Evolutionary conservation across 495 filamentous ascomycete genomes (phyloP), one percentile per base, ranked within the genome.

Genomic region (Talaromyces adpressus): DNA sequence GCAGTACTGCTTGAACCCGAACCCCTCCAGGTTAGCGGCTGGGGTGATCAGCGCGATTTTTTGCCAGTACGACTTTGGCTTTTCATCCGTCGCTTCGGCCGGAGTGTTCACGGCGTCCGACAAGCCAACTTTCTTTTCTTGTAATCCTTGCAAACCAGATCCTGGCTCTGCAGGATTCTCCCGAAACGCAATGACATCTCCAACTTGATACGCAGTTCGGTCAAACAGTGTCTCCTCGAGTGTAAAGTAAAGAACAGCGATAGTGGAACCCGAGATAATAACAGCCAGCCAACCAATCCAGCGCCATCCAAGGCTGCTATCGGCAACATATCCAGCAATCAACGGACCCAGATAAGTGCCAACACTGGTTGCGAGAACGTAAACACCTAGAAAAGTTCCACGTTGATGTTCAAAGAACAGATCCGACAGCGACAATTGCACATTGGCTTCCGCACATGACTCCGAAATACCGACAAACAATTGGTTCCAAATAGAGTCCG

Each of bases 261-360:
- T 3, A 9, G 68, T 53, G 6, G 56, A 62, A 11, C 66, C 71
- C 0, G 65, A 68, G 22, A 75, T 69, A n/a, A 73, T 74, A 5
- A 62, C 72, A 30, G 65, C 69, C 9, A 68, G 27, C 72, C 72
- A 75, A 4, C 72, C 73, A 22, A 71, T 68, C 71, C 71, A 73
- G 53, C 69, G 67, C 72, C 72, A 75, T 2, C 67, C 69, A 0
- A 57, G 20, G 11, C 11, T 53, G 34, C 65, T 66, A 60, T 71
- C 66, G 14, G 62, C 62, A 32, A 75, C 71, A 57, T 70, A 73
- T 3, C 71, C 66, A 16, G 72, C 65, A 3, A 75, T 49, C 57
- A 75, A 45, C 0, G 72, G 72, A n/a, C 72, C 72, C 14, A 66
- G 61, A 45, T 72, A 75, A 8, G 72, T 75, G 25, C 72, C 72